Evolutionary conservation across 202 grass and related monocot species (phyloP).

Genomic region (Eragrostis tef): DNA sequence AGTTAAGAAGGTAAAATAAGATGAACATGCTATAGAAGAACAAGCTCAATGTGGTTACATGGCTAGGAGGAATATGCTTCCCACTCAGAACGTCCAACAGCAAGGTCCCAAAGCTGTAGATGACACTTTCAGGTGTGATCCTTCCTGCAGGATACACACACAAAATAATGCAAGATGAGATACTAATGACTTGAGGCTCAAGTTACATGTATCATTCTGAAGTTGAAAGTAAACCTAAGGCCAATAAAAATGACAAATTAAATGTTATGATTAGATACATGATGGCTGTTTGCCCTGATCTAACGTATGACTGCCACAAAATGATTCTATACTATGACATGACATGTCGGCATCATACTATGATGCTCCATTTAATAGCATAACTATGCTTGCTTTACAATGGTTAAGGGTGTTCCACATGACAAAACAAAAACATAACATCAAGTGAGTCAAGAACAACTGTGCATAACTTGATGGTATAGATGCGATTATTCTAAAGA

Average conservation of each 20-base stretch:
- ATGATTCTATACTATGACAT: conserved; percentile 28
- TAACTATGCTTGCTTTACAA: not conserved
- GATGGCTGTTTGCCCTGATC: not conserved
- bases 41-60: conserved; percentile 63
- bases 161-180: conserved; percentile 29
- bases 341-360: not conserved
- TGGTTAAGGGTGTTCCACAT: not conserved
- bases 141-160: conserved; percentile 66
- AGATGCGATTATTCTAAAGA: not conserved
- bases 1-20: conserved; percentile 16
- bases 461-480: not conserved
- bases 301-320: conserved; percentile 6
- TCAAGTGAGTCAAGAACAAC: not conserved
- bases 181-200: not conserved
- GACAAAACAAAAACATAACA: not conserved
- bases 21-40: conserved; percentile 14
- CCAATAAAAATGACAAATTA: not conserved
- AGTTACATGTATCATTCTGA: conserved; percentile 18
- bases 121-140: conserved; percentile 97
- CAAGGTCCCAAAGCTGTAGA: conserved; percentile 95
- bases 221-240: not conserved
- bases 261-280: not conserved
- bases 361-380: not conserved
- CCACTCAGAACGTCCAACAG: conserved; percentile 96
- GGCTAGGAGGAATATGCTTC: conserved; percentile 98